These are phyloP conservation scores for Kwoniella shivajii DNA, from an alignment of 1,284 basidiomycete genomes.

Conservation along the genomic window DNA sequence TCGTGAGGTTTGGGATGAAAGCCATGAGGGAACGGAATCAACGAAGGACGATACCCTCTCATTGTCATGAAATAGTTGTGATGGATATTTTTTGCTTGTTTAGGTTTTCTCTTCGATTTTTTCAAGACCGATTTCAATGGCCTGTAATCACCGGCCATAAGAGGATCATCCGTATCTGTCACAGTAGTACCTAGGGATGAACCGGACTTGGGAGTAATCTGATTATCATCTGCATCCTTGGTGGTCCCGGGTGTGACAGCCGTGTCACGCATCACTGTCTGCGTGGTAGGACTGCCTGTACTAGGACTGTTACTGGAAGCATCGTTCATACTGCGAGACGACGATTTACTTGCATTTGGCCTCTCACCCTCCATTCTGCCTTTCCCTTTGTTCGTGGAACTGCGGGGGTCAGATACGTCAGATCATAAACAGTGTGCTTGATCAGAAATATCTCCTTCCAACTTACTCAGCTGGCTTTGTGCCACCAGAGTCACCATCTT, in stretches of 20 bases:
- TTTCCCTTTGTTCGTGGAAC: constrained; percentile 17
- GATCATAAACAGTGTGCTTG: no score
- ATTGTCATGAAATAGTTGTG: constrained; percentile 46
- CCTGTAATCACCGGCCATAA: constrained; percentile 43
- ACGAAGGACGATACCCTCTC: constrained; percentile 32
- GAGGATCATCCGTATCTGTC: constrained; percentile 22
- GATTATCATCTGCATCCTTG: no score
- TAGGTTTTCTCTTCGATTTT: constrained; percentile 40
- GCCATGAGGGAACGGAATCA: constrained; percentile 44
- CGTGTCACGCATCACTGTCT: no score
- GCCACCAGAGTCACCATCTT: not conserved
- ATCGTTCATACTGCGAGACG: not conserved
- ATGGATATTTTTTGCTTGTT: constrained; percentile 37
- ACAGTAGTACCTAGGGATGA: not conserved
- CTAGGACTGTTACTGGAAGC: not conserved
- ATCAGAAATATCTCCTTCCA: no score
- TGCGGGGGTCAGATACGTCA: no score
- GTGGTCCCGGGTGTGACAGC: no score
- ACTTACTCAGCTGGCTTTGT: not conserved
- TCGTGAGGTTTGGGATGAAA: constrained; percentile 39
- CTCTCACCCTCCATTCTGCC: constrained; percentile 24
- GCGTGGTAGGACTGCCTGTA: no score
- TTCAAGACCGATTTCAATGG: constrained; percentile 40
- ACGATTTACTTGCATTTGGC: not conserved
- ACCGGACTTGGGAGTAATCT: no score